Conservation (phyloP, 1,284 basidiomycete species). For the Trichosporon inkin region DNA sequence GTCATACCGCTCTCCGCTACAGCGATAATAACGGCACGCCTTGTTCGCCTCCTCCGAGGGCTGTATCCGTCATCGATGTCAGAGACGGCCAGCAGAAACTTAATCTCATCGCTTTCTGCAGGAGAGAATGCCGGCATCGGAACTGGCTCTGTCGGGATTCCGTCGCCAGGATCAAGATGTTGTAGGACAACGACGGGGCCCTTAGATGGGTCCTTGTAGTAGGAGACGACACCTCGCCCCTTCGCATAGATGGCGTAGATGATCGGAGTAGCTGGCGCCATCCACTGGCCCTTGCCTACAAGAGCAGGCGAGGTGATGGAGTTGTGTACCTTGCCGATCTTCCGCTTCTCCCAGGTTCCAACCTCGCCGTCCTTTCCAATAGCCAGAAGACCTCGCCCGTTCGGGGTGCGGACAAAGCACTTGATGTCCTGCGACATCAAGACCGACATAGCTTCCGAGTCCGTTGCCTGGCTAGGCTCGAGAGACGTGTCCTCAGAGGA, state of each 20-base stretch:
- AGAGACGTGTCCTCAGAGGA: slow-evolving; percentile 19
- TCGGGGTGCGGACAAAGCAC: slow-evolving; percentile 47
- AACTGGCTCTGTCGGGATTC: slow-evolving; percentile 29
- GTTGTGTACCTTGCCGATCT: slow-evolving; percentile 29
- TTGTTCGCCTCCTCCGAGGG: slow-evolving; percentile 30
- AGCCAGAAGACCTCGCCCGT: slow-evolving; percentile 45
- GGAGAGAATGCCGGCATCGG: slow-evolving; percentile 38
- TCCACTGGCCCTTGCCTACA: slow-evolving; percentile 44
- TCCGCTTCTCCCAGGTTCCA: slow-evolving; percentile 42
- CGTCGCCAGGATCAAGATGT: slow-evolving; percentile 36
- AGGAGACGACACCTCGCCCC: slow-evolving; percentile 45
- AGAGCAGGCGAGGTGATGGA: slow-evolving; percentile 20
- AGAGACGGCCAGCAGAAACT: slow-evolving; percentile 45
- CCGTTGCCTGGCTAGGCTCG: not conserved
- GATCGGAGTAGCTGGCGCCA: slow-evolving; percentile 13
- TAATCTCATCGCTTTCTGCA: slow-evolving; percentile 33
- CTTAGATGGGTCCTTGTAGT: slow-evolving; percentile 17
- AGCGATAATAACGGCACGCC: slow-evolving; percentile 45
- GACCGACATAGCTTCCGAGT: slow-evolving; percentile 24
- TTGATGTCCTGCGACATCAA: slow-evolving; percentile 33
- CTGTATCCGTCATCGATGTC: slow-evolving; percentile 50
- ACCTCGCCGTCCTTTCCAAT: slow-evolving; percentile 39
- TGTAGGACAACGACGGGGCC: slow-evolving; percentile 33
- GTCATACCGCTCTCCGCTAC: slow-evolving; percentile 36
- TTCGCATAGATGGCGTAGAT: slow-evolving; percentile 44